Conservation (phyloP, 371 early-diverging fungal species). For the Syncephalastrum racemosum region DNA sequence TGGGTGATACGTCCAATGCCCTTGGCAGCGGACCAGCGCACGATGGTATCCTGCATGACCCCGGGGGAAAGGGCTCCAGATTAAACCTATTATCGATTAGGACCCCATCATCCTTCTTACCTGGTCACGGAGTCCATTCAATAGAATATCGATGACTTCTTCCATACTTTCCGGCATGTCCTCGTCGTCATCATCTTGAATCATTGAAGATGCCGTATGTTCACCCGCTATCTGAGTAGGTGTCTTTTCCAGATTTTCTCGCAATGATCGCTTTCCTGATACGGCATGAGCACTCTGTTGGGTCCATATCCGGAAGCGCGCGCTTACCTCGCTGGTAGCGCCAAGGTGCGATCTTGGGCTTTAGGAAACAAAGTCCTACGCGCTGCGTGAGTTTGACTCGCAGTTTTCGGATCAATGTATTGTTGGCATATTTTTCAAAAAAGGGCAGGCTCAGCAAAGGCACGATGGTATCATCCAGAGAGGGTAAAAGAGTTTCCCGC, state of each 20-base stretch:
- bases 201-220: conserved; percentile 9
- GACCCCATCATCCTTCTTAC: conserved; percentile 26
- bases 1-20: conserved; percentile 87
- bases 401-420: conserved; percentile 79
- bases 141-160: conserved; percentile 73
- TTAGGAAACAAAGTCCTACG: conserved; percentile 72
- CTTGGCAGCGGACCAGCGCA: conserved; percentile 96
- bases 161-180: conserved; percentile 76
- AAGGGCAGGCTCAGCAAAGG: conserved; percentile 53
- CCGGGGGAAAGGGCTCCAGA: background rate
- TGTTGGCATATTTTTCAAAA: conserved; percentile 57
- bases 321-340: conserved; percentile 66
- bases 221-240: background rate
- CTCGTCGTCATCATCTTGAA: conserved; percentile 43
- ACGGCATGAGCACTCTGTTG: background rate
- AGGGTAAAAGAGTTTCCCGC: conserved; percentile 61
- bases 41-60: conserved; percentile 78
- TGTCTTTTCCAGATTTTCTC: conserved; percentile 39
- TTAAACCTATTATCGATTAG: background rate
- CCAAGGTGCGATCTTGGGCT: conserved; percentile 77
- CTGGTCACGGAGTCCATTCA: conserved; percentile 80
- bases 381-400: conserved; percentile 82
- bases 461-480: conserved; percentile 52
- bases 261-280: conserved; percentile 47
- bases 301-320: background rate